Evolutionary conservation across 371 early-diverging fungal species (phyloP), one percentile per base, ranked within the genome.

Genomic region (Actinomucor elegans): DNA sequence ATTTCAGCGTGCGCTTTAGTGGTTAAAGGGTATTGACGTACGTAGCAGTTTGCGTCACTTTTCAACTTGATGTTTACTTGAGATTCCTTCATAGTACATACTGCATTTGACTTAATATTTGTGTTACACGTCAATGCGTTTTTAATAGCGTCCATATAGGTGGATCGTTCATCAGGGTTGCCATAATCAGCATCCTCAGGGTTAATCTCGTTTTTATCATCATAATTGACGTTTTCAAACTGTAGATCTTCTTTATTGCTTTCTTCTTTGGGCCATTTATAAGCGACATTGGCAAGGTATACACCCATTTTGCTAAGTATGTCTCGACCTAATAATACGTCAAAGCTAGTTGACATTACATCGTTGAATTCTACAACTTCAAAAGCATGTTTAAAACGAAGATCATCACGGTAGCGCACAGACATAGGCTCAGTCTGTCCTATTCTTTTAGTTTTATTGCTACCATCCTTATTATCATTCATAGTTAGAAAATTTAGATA

Each of bases 341-440:
- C 42, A 44, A 36, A 49, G 1, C 21, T 10, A n/a, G 47, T 47
- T 23, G 7, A 5, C 5, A 31, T 6, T 21, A 15, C 34, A 29
- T 47, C 35, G 18, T 45, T 45, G n/a, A 57, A 57, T n/a, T 57
- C 44, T 20, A 57, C 20, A 1, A 57, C 15, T 31, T 57, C 57
- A 44, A 50, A 50, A 20, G 24, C 15, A 37, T 49, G 44, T 1
- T 34, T 21, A n/a, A 27, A 36, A n/a, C 11, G 9, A 2, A 45
- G 37, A 12, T 23, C 27, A 32, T 37, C 27, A 1, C 15, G 9
- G 32, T 56, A 56, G 2, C 21, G 42, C 4, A 49, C 5, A 9
- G 11, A 7, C 31, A 56, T 21, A 0, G 44, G 35, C 5, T 33
- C 29, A 10, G 44, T 56, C 29, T 28, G 7, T 9, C 49, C 57